These are phyloP conservation scores for Cornus florida DNA, from an alignment of 148 eudicot genomes.

Conservation along the genomic window DNA sequence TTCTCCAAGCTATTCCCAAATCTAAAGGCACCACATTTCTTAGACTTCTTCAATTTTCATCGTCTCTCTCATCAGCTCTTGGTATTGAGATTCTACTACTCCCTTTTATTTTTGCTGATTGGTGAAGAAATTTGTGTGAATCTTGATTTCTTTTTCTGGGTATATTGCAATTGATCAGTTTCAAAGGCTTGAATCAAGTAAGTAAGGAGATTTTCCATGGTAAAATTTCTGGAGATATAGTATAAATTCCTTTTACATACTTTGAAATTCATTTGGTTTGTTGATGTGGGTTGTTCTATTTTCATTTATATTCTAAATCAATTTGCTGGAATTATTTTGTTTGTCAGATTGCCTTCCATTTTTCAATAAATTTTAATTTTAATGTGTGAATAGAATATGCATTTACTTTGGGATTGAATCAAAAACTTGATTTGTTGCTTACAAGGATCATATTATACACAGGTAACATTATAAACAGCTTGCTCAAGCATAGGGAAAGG, in stretches of 20 bases:
- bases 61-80: slow-evolving; percentile 11
- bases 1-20: not conserved
- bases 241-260: not conserved
- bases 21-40: slow-evolving; percentile 11
- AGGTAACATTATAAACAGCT: too few relatives aligned
- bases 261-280: not conserved
- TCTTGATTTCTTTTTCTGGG: not conserved
- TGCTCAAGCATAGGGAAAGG: too few relatives aligned
- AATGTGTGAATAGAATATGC: too few relatives aligned
- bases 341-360: too few relatives aligned
- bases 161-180: not conserved
- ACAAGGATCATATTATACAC: too few relatives aligned
- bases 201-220: too few relatives aligned
- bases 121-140: not conserved
- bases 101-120: not conserved
- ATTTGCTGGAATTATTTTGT: not conserved
- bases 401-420: not conserved
- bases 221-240: too few relatives aligned
- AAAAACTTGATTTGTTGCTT: too few relatives aligned
- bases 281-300: not conserved
- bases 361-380: too few relatives aligned
- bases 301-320: not conserved
- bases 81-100: not conserved
- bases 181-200: not conserved
- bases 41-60: slow-evolving; percentile 39